phyloP scores from a whole-genome alignment of 768 basidiomycete genomes.

The Suillus hirtellus region DNA sequence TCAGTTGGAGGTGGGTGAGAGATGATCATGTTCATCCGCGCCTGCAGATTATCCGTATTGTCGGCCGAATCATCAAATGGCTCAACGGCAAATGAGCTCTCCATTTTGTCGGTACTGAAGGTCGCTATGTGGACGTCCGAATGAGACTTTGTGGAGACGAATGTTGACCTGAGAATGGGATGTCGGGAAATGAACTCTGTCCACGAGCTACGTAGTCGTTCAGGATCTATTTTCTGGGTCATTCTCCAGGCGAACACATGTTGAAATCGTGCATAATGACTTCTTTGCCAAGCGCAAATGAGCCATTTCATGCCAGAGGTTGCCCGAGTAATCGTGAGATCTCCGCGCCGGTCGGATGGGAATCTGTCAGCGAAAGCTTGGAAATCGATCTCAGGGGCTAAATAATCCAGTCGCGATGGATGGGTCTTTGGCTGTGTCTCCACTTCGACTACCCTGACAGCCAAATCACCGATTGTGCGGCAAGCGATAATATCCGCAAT shows the following conservation, averaged over 20 bases:
- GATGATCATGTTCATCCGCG: conserved; percentile 25
- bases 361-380: conserved; percentile 18
- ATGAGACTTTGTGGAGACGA: conserved; percentile 26
- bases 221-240: conserved; percentile 28
- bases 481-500: conserved; percentile 45
- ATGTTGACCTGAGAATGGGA: conserved; percentile 45
- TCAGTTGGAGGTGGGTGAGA: conserved; percentile 22
- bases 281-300: conserved; percentile 46
- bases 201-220: conserved; percentile 39
- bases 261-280: conserved; percentile 42
- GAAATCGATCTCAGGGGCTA: conserved; percentile 17
- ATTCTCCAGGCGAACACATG: conserved; percentile 44
- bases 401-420: background rate
- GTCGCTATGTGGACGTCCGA: conserved; percentile 26
- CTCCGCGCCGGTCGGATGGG: conserved; percentile 15
- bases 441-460: conserved; percentile 11
- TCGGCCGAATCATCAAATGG: conserved; percentile 11
- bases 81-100: conserved; percentile 11
- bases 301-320: conserved; percentile 38
- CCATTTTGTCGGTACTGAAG: conserved; percentile 22
- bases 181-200: conserved; percentile 34
- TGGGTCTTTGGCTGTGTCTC: background rate
- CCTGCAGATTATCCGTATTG: conserved; percentile 9
- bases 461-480: conserved; percentile 35
- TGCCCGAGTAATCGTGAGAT: conserved; percentile 23